Evolutionary conservation across 768 basidiomycete genomes (phyloP), one percentile per base, ranked within the genome.

Genomic region (Termitomyces sp.): DNA sequence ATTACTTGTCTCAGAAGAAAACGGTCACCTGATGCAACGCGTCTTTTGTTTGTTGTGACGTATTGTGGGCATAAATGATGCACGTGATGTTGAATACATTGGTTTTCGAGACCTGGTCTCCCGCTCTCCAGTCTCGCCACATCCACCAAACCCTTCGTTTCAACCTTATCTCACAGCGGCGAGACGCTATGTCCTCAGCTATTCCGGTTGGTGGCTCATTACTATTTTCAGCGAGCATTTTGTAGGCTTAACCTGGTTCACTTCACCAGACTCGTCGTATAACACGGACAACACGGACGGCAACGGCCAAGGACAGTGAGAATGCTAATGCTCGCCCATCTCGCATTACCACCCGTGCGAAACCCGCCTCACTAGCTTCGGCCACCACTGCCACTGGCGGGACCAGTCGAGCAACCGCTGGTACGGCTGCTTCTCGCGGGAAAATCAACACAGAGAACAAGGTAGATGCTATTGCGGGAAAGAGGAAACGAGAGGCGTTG

Each of bases 401-500:
- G 50, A 68, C 81, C 65, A 74, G 50, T 52, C 37, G 79, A 63
- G 76, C 72, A 64, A 74, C 76, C 55, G 71, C 72, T 53, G 69
- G 81, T 26, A 81, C 84, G 36, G 78, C 79, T 47, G 77, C 84
- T 53, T 80, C 82, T 49, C 72, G 78, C 64, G 78, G 81, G 29
- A 85, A 84, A 70, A 67, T 74, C 43, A 68, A 75, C 67, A 61
- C 68, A 68, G 49, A 68, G 61, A 70, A 72, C 60, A 78, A 82
- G 60, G 64, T 69, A 22, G 85, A 87, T 29, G 68, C 71, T 9
- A 73, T 76, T 34, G 77, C 77, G 4, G 84, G 81, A 50, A 91
- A 92, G 70, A 80, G 91, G 61, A 92, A 92, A 70, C 87, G 92
- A 43, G 86, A 87, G 50, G 90, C 90, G 0, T 76, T 93, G 27